Base-by-base conservation (phyloP, 2,329 filamentous ascomycete genomes). In the Xylaria sp. region DNA sequence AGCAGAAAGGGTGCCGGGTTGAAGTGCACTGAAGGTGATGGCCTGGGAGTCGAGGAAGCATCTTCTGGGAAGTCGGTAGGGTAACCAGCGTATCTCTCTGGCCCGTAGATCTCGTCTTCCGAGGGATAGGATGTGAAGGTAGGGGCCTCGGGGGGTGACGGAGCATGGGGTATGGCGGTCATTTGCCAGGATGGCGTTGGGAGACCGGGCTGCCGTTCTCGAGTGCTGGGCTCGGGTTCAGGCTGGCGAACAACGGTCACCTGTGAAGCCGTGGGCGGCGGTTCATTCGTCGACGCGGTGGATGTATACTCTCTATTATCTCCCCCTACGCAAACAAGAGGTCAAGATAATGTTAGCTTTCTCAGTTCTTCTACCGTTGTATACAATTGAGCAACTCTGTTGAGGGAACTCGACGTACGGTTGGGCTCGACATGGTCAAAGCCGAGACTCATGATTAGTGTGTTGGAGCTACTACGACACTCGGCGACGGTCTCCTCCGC, bases 81-180 rank as follows among this genome's bases (percentile, higher is more conserved):
- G 30, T 78, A 77, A 5, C 77, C 78, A 70, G 78, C 80, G 15
- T 81, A 76, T 63, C 80, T 79, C 53, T 83, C 81, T 7, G 81
- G 80, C 3, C 81, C 83, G 78, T 85, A 83, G 34, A 83, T 76
- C 66, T 85, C 83, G 57, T 79, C 70, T 32, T 77, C 73, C 39
- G 82, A 81, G 34, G 77, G 72, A 23, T 75, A 73, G 1, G 73
- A 75, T 8, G 75, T 75, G 15, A 78, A 74, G 10, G 76, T 74
- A 25, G 73, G 72, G 30, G 72, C 73, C 34, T 78, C 78, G 10
- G 80, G 80, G 39, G 81, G 82, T 20, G 82, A 81, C 1, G 82
- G 81, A 1, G 79, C 79, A 71, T 75, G 78, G 8, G 77, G 79
- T 34, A 78, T 68, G 70, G 74, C 64, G 20, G 79, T 78, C 30